These are phyloP conservation scores for Taiwanofungus camphoratus DNA, from an alignment of 1,284 basidiomycete species.

Conservation along the genomic window DNA sequence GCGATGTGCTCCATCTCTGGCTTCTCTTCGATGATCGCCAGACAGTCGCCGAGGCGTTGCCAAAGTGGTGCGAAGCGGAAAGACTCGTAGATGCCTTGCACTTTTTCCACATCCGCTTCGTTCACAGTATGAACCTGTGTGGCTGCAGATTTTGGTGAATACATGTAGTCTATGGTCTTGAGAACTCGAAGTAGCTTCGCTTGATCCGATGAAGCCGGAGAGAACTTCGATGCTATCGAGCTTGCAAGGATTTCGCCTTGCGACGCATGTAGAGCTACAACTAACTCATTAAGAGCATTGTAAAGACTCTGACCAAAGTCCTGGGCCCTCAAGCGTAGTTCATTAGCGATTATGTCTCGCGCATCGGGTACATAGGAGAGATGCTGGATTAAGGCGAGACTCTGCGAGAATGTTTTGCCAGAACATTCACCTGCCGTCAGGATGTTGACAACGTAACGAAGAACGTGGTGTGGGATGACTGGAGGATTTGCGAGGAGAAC, in stretches of 20 bases:
- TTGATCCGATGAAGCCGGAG: constrained; percentile 86
- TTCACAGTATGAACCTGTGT: constrained; percentile 32
- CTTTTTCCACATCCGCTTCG: constrained; percentile 65
- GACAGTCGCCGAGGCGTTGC: constrained; percentile 80
- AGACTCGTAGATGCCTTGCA: constrained; percentile 79
- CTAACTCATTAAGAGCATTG: constrained; percentile 74
- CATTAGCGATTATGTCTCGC: constrained; percentile 81
- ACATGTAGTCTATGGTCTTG: constrained; percentile 96
- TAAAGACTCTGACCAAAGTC: constrained; percentile 76
- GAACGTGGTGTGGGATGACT: constrained; percentile 72
- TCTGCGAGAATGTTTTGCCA: constrained; percentile 90
- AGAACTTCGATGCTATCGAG: constrained; percentile 81
- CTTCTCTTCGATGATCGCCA: constrained; percentile 77
- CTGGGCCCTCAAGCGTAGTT: constrained; percentile 80
- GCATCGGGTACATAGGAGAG: constrained; percentile 83
- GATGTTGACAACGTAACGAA: constrained; percentile 90
- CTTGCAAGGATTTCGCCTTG: constrained; percentile 55
- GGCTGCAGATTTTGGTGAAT: constrained; percentile 58
- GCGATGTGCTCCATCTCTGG: constrained; percentile 82
- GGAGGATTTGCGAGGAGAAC: constrained; percentile 69
- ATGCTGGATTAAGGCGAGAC: constrained; percentile 84
- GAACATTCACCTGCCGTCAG: constrained; percentile 92
- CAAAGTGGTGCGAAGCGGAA: constrained; percentile 86
- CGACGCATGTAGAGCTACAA: constrained; percentile 51
- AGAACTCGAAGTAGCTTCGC: constrained; percentile 89